A percentile compares a stretch with the other conserved stretches of the same genome.
These are phyloP conservation scores for Zhuliangozyma parablackwelliae DNA, from an alignment of 1,139 yeast species.

Conservation along the genomic window DNA sequence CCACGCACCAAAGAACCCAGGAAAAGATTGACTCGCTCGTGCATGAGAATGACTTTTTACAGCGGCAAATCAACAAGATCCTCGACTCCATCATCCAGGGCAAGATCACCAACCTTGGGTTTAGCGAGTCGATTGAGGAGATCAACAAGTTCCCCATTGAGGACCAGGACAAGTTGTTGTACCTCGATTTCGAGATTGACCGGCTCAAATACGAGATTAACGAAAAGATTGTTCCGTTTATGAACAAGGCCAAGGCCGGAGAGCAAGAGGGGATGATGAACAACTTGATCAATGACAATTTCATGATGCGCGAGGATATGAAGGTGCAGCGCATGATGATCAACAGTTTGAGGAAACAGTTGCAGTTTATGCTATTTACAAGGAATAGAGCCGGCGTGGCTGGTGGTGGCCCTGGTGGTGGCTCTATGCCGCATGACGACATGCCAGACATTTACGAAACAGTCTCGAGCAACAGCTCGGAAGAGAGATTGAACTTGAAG, in stretches of 20 bases:
- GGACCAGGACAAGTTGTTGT: constrained; percentile 29
- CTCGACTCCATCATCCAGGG: constrained; percentile 49
- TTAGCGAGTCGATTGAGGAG: constrained; percentile 45
- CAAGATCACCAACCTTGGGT: constrained; percentile 49
- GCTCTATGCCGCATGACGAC: neutral
- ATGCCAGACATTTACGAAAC: constrained; percentile 8
- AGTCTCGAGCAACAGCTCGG: constrained; percentile 28
- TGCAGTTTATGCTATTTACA: constrained; percentile 45
- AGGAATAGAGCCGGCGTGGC: constrained; percentile 15
- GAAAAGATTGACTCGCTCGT: constrained; percentile 16
- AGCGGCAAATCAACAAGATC: constrained; percentile 42
- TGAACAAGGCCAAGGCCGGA: constrained; percentile 26
- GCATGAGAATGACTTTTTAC: constrained; percentile 28
- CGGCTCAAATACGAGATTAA: constrained; percentile 41
- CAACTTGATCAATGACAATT: constrained; percentile 37
- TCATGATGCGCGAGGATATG: constrained; percentile 46
- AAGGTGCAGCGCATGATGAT: constrained; percentile 43
- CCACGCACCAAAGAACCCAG: constrained; percentile 20
- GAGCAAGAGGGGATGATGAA: constrained; percentile 37
- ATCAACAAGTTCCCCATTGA: constrained; percentile 24
- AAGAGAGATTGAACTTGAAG: constrained; percentile 35
- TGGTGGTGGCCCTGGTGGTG: constrained; percentile 1
- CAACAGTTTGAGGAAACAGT: constrained; percentile 47
- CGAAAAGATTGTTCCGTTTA: constrained; percentile 36
- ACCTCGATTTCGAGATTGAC: constrained; percentile 36